These are phyloP conservation scores for Phyllosticta citribraziliensis DNA, from an alignment of 2,329 filamentous ascomycete genomes.

Conservation along the genomic window DNA sequence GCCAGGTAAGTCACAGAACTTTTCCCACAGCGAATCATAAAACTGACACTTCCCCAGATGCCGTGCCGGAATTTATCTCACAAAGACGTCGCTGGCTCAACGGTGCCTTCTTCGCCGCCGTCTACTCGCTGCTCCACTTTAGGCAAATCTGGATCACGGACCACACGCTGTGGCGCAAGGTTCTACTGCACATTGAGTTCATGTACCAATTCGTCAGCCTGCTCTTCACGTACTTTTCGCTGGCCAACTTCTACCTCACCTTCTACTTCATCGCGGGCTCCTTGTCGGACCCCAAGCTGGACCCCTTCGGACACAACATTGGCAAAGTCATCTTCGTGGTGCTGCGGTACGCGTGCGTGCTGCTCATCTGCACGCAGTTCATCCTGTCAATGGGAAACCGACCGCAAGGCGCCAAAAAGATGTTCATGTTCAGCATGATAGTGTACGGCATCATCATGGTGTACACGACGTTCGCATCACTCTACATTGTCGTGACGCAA, in stretches of 20 bases:
- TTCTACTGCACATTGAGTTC: slow-evolving; percentile 89
- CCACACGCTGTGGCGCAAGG: slow-evolving; percentile 79
- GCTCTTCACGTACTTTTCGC: slow-evolving; percentile 92
- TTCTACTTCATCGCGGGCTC: slow-evolving; percentile 98
- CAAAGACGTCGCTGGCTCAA: slow-evolving; percentile 96
- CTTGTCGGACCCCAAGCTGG: slow-evolving; percentile 64
- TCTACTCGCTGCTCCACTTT: slow-evolving; percentile 94
- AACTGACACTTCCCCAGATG: slow-evolving; percentile 45
- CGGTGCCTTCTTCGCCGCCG: slow-evolving; percentile 95
- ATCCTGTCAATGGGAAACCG: slow-evolving; percentile 94
- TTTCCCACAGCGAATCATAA: neutral
- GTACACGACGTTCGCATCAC: slow-evolving; percentile 80
- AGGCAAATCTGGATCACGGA: slow-evolving; percentile 88
- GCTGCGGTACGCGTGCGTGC: slow-evolving; percentile 72
- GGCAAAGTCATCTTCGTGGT: slow-evolving; percentile 79
- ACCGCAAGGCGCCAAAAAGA: slow-evolving; percentile 83
- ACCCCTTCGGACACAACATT: slow-evolving; percentile 85
- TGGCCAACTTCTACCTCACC: slow-evolving; percentile 97
- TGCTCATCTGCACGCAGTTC: slow-evolving; percentile 90
- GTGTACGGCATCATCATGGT: slow-evolving; percentile 91
- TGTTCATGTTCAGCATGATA: slow-evolving; percentile 82
- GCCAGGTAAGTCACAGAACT: slow-evolving; percentile 54
- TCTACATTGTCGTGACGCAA: slow-evolving; percentile 85
- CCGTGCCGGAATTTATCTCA: slow-evolving; percentile 93
- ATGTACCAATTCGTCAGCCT: slow-evolving; percentile 89